Base-by-base conservation (phyloP, 257 asterid species). In the Osmanthus fragrans region DNA sequence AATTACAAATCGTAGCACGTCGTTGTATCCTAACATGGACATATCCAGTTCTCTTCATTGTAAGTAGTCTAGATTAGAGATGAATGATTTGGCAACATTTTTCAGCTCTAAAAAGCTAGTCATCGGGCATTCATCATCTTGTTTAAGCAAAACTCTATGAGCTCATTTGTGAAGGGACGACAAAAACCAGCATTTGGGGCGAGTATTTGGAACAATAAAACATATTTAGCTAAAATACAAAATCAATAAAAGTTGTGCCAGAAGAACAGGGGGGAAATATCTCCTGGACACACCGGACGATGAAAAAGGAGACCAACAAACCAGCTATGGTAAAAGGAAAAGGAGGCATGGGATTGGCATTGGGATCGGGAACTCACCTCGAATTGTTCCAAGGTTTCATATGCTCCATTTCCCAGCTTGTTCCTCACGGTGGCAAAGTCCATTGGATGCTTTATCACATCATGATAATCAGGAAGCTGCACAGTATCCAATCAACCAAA, bases 401-500 rank as follows among this genome's bases (percentile, higher is more conserved):
- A 96, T 37, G 86, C 78, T 76, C 94, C 97, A 83, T 84, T 91
- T 68, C 86, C 81, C 80, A 96, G 85, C 87, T 94, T 96, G 82
- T 86, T 92, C 89, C 99, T 91, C 85, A 92, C 90, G 1, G 99
- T 94, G 72, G 97, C 90, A 72, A 96, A 96, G 85, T 96, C 99
- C 98, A 96, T 96, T 51, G 99, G 99, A 82, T 89, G 84, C 75
- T 93, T 86, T 75, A 96, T 96, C 73, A 94, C 88, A 82, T 92
- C 99, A 79, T 85, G 92, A 77, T 96, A 96, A 89, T 96, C 99
- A 47, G 99, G 99, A 87, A 96, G 97, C 99, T 94, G 82, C 82
- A 87, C 7, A 12, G 18, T 63, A 63, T 47, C 65, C 63, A 65
- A 39, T 12, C 42, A 79, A 45, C 12, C 18, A 75, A 32, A 70